Base-by-base conservation (phyloP, 495 filamentous ascomycete species). In the Cenococcum geophilum region DNA sequence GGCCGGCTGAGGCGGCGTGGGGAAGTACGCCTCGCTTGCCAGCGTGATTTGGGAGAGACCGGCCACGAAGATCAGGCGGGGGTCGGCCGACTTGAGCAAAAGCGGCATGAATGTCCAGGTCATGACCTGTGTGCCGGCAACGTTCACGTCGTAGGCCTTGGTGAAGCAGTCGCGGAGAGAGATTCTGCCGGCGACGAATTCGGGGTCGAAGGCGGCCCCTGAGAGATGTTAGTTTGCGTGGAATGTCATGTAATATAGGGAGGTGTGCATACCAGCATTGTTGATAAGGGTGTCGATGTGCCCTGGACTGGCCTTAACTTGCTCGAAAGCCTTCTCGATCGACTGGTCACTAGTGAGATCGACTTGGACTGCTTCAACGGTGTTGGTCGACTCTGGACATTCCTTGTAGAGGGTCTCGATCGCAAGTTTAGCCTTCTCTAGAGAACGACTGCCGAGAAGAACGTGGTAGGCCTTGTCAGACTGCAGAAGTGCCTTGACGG, bases 111-210 rank as follows among this genome's bases (percentile, higher is more conserved):
- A 76, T 0, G 70, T 74, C 5, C 66, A 57, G 1, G 76, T 78
- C 45, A 81, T 21, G 27, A 83, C 74, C 1, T 82, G 68, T 2
- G 80, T 75, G 34, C 79, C 78, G 4, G 80, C 57, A 5, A 80
- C 74, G 58, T 83, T 83, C 27, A 77, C 70, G 60, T 80, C 70
- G 64, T 74, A 76, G 49, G 76, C 61, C n/a, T 74, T 73, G 59
- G 68, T 80, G 57, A 71, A 78, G 61, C 59, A 66, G 11, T 78
- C 75, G n/a, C 79, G 76, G 22, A 77, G 65, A 22, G 70, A 68
- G 49, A 76, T 53, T 14, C 64, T 63, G 42, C 75, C 71, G n/a
- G 47, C 36, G 3, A 65, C 40, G 59, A 75, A 70, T 23, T 71
- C 61, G 42, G 47, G 14, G 37, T 71, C 66, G 50, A 65, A 61